Percentiles rank a stretch among this genome's conserved stretches.
These are phyloP conservation scores for Rheum nobile DNA, from an alignment of 148 eudicot species.

Conservation along the genomic window DNA sequence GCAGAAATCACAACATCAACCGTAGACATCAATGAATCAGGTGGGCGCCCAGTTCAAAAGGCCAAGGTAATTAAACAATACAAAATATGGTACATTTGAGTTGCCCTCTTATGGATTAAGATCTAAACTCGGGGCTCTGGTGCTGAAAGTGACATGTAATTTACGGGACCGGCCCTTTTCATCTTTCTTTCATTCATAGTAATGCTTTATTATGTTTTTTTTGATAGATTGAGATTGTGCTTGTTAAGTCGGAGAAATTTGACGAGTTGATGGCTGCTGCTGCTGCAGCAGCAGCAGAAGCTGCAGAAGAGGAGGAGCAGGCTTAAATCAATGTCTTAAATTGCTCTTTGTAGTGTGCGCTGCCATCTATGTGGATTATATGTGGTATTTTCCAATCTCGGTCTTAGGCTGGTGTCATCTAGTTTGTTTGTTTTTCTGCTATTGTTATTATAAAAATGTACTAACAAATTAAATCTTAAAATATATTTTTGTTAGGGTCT, in stretches of 20 bases:
- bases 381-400: not conserved
- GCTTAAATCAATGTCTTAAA: not conserved
- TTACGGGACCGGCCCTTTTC: not conserved
- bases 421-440: not conserved
- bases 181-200: not conserved
- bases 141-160: not conserved
- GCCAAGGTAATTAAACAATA: slow-evolving; percentile 42
- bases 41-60: slow-evolving; percentile 54
- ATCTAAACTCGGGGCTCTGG: not conserved
- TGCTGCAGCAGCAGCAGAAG: slow-evolving; percentile 33
- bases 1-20: slow-evolving; percentile 55
- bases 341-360: not conserved
- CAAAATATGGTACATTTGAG: not conserved
- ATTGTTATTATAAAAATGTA: not conserved
- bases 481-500: not conserved
- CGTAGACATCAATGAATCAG: slow-evolving; percentile 57
- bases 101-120: not conserved
- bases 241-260: slow-evolving; percentile 65
- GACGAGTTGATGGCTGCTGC: slow-evolving; percentile 82
- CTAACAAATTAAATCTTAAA: not conserved
- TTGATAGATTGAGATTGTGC: slow-evolving; percentile 61
- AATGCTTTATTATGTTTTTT: not conserved
- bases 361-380: not conserved
- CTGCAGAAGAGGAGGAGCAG: slow-evolving; percentile 20
- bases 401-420: not conserved